These are phyloP conservation scores for Globisporangium alternatum DNA, from an alignment of 352 stramenopile genomes.

Conservation along the genomic window DNA sequence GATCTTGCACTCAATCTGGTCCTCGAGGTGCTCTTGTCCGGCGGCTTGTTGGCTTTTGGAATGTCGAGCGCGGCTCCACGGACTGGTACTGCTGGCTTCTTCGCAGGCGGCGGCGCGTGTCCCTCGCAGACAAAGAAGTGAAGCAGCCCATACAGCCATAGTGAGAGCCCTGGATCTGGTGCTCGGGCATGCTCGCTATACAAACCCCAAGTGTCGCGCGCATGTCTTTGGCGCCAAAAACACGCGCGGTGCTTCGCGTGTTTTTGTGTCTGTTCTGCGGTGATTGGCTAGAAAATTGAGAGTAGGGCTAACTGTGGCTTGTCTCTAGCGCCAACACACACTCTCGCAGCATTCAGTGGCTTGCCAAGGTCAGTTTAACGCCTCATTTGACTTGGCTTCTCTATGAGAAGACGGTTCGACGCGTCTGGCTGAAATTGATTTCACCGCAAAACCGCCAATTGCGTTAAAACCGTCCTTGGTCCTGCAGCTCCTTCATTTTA, in stretches of 20 bases:
- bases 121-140: constrained; percentile 3
- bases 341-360: no score
- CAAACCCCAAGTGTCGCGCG: constrained; percentile 5
- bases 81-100: no score
- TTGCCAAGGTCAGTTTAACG: no score
- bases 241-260: constrained; percentile 5
- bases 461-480: no score
- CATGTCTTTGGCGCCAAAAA: constrained; percentile 7
- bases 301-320: neutral
- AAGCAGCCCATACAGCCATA: neutral
- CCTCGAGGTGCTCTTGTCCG: neutral
- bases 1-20: neutral
- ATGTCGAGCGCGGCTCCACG: no score
- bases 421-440: no score
- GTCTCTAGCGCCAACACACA: neutral
- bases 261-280: neutral
- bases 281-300: neutral
- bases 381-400: no score
- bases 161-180: neutral
- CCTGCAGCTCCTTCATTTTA: no score
- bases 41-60: neutral
- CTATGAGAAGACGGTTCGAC: no score
- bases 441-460: no score
- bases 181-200: neutral
- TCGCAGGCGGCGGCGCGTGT: neutral